Percentiles rank a stretch among this genome's conserved stretches.
These are phyloP conservation scores for Brassica incana DNA, from an alignment of 345 rosid genomes.

Conservation along the genomic window DNA sequence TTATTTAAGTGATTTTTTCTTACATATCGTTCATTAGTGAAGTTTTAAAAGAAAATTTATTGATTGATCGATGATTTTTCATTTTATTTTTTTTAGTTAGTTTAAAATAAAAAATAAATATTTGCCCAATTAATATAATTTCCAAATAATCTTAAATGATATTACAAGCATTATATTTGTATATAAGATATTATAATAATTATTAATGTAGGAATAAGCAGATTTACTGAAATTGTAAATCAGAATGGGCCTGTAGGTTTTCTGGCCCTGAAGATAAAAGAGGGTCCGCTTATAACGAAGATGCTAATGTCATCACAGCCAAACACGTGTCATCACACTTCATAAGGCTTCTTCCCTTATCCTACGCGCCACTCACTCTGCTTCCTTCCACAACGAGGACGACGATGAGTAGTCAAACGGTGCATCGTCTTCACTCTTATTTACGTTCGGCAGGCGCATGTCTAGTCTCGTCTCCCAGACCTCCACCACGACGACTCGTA, in stretches of 20 bases:
- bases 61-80: too few species aligned
- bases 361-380: constrained; percentile 31
- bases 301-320: not conserved
- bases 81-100: too few species aligned
- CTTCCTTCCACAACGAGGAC: constrained; percentile 26
- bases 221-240: not conserved
- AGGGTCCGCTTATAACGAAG: not conserved
- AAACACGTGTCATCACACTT: constrained; percentile 17
- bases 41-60: too few species aligned
- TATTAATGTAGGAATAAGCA: too few species aligned
- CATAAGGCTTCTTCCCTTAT: constrained; percentile 20
- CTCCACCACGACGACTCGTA: constrained; percentile 47
- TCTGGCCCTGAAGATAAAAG: not conserved
- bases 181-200: too few species aligned
- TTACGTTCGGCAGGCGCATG: constrained; percentile 36
- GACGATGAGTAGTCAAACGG: constrained; percentile 44
- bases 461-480: constrained; percentile 20
- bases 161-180: too few species aligned
- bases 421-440: constrained; percentile 31
- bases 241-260: not conserved
- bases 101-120: too few species aligned
- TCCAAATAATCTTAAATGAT: too few species aligned
- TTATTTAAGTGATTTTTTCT: too few species aligned
- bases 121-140: too few species aligned
- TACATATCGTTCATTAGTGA: too few species aligned